Evolutionary conservation across 1,139 yeast genomes (phyloP).

Genomic region (Taiozyma sp.): DNA sequence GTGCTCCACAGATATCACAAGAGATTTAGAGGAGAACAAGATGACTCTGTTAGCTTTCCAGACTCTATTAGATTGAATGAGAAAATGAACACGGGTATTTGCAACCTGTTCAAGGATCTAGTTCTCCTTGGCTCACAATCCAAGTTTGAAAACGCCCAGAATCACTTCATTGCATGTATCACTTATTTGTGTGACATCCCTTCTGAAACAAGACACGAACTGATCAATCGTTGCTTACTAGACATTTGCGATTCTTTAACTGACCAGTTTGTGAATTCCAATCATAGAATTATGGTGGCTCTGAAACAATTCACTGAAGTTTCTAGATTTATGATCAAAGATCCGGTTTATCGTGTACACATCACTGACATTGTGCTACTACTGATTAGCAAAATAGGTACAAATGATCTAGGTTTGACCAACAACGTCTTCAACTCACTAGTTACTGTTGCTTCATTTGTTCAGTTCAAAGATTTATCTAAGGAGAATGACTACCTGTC

Average conservation of each 20-base stretch:
- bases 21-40: constrained; percentile 50
- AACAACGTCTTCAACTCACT: constrained; percentile 66
- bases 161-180: constrained; percentile 56
- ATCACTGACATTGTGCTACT: constrained; percentile 67
- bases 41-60: constrained; percentile 36
- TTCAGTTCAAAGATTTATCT: constrained; percentile 60
- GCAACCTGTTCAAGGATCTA: constrained; percentile 48
- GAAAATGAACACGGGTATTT: constrained; percentile 37
- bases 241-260: constrained; percentile 85
- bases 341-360: constrained; percentile 72
- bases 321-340: constrained; percentile 61
- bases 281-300: constrained; percentile 78
- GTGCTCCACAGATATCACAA: constrained; percentile 55
- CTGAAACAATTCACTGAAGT: constrained; percentile 63
- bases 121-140: constrained; percentile 76
- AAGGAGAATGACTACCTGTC: constrained; percentile 45
- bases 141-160: constrained; percentile 55
- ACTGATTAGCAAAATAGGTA: constrained; percentile 79
- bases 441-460: constrained; percentile 65
- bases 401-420: constrained; percentile 80
- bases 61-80: constrained; percentile 41
- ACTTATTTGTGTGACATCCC: constrained; percentile 61
- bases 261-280: constrained; percentile 67
- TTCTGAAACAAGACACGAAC: constrained; percentile 39
- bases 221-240: constrained; percentile 60